phyloP scores from a whole-genome alignment of 129 eudicot genomes.

The Flaveria linearis region DNA sequence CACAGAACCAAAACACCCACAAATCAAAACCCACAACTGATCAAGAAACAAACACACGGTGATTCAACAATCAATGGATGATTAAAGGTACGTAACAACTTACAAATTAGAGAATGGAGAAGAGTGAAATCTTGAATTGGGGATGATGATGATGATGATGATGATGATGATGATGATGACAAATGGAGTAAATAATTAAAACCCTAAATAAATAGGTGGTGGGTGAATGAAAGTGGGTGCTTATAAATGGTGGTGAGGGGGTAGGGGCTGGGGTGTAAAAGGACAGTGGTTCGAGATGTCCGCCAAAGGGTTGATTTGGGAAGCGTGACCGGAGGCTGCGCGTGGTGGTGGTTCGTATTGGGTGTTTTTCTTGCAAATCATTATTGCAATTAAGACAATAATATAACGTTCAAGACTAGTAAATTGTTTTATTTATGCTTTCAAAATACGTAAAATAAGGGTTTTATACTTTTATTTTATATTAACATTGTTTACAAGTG shows the following conservation, averaged over 20 bases:
- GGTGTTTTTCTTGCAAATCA: constrained; percentile 34
- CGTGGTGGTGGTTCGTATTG: constrained; percentile 25
- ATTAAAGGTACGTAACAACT: constrained; percentile 41
- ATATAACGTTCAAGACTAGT: constrained; percentile 17
- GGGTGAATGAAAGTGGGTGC: constrained; percentile 5
- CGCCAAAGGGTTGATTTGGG: constrained; percentile 32
- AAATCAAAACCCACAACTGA: background rate
- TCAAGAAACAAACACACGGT: background rate
- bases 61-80: background rate
- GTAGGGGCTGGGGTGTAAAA: constrained; percentile 29
- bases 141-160: constrained; percentile 1
- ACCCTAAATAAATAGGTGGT: constrained; percentile 22
- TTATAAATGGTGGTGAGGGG: constrained; percentile 21
- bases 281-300: constrained; percentile 41
- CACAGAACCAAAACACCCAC: constrained; percentile 1
- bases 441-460: background rate
- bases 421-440: background rate
- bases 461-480: background rate
- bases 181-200: constrained; percentile 6
- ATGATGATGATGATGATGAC: background rate
- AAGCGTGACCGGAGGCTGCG: constrained; percentile 35
- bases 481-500: background rate
- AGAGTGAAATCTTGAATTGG: constrained; percentile 10
- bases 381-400: constrained; percentile 30
- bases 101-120: constrained; percentile 37